A percentile compares a stretch with the other conserved stretches of the same genome.
These are phyloP conservation scores for Hymenochaete sp. DNA, from an alignment of 1,284 basidiomycete species.

Conservation along the genomic window DNA sequence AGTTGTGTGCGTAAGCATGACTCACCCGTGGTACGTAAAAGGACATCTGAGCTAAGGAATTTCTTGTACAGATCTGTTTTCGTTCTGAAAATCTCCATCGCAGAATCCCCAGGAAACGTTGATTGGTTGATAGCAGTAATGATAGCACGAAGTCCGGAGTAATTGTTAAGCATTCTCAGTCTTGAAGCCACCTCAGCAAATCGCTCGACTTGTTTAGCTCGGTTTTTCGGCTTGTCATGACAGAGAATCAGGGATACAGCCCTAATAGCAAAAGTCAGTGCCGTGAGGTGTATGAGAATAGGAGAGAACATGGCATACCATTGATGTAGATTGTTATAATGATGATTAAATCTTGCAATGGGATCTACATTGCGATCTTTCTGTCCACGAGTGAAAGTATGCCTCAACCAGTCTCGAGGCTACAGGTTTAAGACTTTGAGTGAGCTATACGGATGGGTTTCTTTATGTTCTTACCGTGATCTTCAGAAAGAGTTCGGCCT, in stretches of 20 bases:
- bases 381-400: conserved; percentile 57
- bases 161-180: conserved; percentile 65
- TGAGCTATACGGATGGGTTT: conserved; percentile 6
- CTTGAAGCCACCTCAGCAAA: conserved; percentile 67
- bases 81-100: conserved; percentile 57
- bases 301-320: conserved; percentile 54
- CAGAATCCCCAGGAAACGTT: conserved; percentile 59
- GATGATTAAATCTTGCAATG: conserved; percentile 57
- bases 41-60: conserved; percentile 67
- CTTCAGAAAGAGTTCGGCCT: conserved; percentile 52
- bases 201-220: conserved; percentile 68
- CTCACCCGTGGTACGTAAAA: conserved; percentile 60
- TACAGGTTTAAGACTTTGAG: conserved; percentile 25
- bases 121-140: conserved; percentile 77
- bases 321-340: conserved; percentile 68
- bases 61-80: conserved; percentile 60
- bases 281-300: no score
- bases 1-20: no score
- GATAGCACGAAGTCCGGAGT: conserved; percentile 71
- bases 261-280: conserved; percentile 31
- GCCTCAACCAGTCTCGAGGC: conserved; percentile 75
- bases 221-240: conserved; percentile 57
- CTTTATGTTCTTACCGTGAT: conserved; percentile 48
- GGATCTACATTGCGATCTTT: conserved; percentile 55
- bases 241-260: conserved; percentile 72